Evolutionary conservation across 1,139 yeast genomes (phyloP).

Genomic region (Lodderomyces pseudojiufengensis): DNA sequence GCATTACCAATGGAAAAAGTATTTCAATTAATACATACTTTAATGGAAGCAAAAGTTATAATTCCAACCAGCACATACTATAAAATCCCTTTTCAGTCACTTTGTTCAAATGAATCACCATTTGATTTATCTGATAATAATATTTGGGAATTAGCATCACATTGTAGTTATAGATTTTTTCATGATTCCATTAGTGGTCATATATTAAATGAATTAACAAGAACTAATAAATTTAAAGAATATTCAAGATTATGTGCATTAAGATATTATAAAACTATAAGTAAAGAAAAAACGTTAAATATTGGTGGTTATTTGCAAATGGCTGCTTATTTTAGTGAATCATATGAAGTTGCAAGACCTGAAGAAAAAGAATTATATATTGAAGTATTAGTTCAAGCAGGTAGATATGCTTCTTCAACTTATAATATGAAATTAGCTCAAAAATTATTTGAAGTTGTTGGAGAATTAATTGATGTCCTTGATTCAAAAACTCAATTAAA

Average conservation of each 20-base stretch:
- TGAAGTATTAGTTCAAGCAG: conserved; percentile 34
- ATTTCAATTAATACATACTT: conserved; percentile 29
- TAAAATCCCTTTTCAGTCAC: conserved; percentile 45
- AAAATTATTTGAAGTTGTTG: conserved; percentile 29
- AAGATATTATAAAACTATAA: conserved; percentile 28
- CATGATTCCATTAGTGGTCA: conserved; percentile 35
- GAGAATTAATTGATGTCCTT: conserved; percentile 19
- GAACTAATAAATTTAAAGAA: conserved; percentile 24
- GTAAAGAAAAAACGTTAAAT: conserved; percentile 18
- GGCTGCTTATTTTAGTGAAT: conserved; percentile 32
- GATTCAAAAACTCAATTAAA: conserved; percentile 22
- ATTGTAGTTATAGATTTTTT: conserved; percentile 29
- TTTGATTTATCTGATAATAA: conserved; percentile 36
- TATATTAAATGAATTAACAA: conserved; percentile 24
- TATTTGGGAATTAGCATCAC: conserved; percentile 34
- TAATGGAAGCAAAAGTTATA: conserved; percentile 32
- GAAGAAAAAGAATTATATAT: conserved; percentile 28
- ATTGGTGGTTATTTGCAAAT: conserved; percentile 27
- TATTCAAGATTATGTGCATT: conserved; percentile 44
- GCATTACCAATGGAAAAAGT: conserved; percentile 25
- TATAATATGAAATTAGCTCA: conserved; percentile 32
- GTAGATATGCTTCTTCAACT: conserved; percentile 33
- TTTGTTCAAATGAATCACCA: conserved; percentile 30
- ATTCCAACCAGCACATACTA: conserved; percentile 43
- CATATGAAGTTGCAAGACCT: conserved; percentile 23